A percentile compares a stretch with the other conserved stretches of the same genome.
phyloP scores from a whole-genome alignment of 1,284 basidiomycete genomes.

The Tilletia caries region DNA sequence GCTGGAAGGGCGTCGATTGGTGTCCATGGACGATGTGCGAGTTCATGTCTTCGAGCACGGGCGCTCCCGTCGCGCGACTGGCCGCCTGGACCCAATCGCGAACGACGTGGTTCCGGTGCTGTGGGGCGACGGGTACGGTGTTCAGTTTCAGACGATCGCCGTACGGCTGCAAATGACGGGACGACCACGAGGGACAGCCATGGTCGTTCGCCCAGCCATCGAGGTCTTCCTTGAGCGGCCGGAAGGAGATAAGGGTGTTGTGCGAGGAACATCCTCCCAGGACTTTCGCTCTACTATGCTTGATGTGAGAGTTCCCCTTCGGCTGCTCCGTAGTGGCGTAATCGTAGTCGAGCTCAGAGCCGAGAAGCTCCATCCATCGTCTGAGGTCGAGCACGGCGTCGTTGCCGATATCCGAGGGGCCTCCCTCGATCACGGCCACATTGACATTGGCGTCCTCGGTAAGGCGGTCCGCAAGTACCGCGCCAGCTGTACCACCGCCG shows the following conservation, averaged over 20 bases:
- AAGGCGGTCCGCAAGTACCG: conserved; percentile 52
- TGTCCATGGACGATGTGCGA: conserved; percentile 33
- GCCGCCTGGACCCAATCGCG: conserved; percentile 51
- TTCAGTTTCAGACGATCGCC: conserved; percentile 53
- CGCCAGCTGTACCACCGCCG: conserved; percentile 51
- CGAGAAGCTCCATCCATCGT: conserved; percentile 53
- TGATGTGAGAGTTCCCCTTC: conserved; percentile 54
- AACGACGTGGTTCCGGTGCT: conserved; percentile 53
- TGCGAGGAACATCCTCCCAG: conserved; percentile 54
- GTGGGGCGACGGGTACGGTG: conserved; percentile 51
- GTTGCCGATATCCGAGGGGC: conserved; percentile 47
- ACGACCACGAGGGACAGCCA: conserved; percentile 48
- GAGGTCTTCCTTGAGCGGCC: conserved; percentile 53
- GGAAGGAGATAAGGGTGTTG: conserved; percentile 55
- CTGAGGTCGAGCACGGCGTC: conserved; percentile 50
- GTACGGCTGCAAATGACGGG: conserved; percentile 47
- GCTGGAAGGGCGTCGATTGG: conserved; percentile 30
- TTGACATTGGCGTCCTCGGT: conserved; percentile 49
- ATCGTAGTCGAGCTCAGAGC: conserved; percentile 52
- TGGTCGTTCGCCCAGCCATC: conserved; percentile 51
- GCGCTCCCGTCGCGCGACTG: conserved; percentile 43
- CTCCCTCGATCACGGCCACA: conserved; percentile 54
- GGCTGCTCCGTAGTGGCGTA: conserved; percentile 53
- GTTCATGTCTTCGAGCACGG: conserved; percentile 49
- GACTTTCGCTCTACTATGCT: conserved; percentile 52